Percentiles rank a stretch among this genome's conserved stretches.
Evolutionary conservation across 2,329 filamentous ascomycete species (phyloP).

Genomic region (Fusarium equiseti): DNA sequence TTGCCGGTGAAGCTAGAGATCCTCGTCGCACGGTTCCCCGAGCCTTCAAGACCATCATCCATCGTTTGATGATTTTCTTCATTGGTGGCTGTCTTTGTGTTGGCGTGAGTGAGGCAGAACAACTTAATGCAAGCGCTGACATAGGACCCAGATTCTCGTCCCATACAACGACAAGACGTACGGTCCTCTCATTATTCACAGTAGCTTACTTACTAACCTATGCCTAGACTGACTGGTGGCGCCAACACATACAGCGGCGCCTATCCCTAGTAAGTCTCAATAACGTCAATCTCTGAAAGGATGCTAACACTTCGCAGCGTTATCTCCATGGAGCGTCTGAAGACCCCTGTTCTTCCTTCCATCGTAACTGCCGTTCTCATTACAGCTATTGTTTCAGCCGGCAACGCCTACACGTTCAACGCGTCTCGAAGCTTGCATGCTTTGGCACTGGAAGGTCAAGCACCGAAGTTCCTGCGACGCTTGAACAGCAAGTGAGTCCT

Average conservation of each 20-base stretch:
- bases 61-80: conserved; percentile 3
- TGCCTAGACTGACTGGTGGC: background rate
- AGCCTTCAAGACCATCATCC: background rate
- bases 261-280: conserved; percentile 2
- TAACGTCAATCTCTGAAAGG: too few species aligned
- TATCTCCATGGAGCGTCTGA: conserved; percentile 3
- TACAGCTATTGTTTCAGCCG: conserved; percentile 6
- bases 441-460: conserved; percentile 3
- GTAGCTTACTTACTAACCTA: too few species aligned
- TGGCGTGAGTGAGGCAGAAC: background rate
- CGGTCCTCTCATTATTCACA: too few species aligned
- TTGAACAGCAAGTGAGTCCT: background rate
- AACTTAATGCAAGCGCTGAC: background rate
- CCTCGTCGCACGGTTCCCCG: background rate
- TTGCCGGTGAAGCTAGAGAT: background rate
- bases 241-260: background rate
- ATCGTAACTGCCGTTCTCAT: conserved; percentile 14
- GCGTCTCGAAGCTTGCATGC: conserved; percentile 7
- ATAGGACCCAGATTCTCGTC: background rate
- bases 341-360: conserved; percentile 1
- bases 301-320: background rate
- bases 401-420: conserved; percentile 5
- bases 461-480: background rate
- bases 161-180: background rate
- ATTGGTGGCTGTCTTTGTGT: background rate